phyloP scores from a whole-genome alignment of 768 basidiomycete species.

The Termitomyces sp. region DNA sequence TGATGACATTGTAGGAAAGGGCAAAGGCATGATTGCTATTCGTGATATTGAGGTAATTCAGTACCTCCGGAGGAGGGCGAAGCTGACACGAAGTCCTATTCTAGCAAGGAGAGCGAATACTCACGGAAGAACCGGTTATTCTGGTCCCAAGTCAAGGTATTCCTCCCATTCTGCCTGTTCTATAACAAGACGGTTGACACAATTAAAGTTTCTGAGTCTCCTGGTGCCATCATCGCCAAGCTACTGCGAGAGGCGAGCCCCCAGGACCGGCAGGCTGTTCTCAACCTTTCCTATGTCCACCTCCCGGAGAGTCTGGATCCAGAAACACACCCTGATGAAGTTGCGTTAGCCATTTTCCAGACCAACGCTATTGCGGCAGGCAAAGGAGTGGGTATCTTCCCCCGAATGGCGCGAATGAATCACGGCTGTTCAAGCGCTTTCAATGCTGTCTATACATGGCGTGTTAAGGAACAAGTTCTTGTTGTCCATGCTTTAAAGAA shows the following conservation, averaged over 20 bases:
- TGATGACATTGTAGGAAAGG: constrained; percentile 45
- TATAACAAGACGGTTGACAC: not conserved
- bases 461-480: constrained; percentile 38
- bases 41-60: constrained; percentile 42
- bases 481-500: constrained; percentile 55
- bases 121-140: constrained; percentile 52
- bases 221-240: constrained; percentile 34
- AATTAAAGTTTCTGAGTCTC: constrained; percentile 36
- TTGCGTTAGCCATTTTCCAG: constrained; percentile 61
- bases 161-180: constrained; percentile 11
- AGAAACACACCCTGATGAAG: constrained; percentile 29
- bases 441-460: constrained; percentile 60
- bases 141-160: constrained; percentile 43
- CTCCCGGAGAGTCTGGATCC: constrained; percentile 37
- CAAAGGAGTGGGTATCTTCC: constrained; percentile 53
- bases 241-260: constrained; percentile 27
- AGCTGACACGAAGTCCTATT: not conserved
- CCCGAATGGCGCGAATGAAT: constrained; percentile 60
- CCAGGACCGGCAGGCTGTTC: constrained; percentile 34
- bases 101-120: constrained; percentile 52
- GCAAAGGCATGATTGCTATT: constrained; percentile 47
- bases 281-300: constrained; percentile 52
- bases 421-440: constrained; percentile 66
- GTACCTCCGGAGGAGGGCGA: not conserved
- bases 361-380: constrained; percentile 61